Evolutionary conservation across 2,329 filamentous ascomycete genomes (phyloP).

Genomic region (Podosphaera aphanis): DNA sequence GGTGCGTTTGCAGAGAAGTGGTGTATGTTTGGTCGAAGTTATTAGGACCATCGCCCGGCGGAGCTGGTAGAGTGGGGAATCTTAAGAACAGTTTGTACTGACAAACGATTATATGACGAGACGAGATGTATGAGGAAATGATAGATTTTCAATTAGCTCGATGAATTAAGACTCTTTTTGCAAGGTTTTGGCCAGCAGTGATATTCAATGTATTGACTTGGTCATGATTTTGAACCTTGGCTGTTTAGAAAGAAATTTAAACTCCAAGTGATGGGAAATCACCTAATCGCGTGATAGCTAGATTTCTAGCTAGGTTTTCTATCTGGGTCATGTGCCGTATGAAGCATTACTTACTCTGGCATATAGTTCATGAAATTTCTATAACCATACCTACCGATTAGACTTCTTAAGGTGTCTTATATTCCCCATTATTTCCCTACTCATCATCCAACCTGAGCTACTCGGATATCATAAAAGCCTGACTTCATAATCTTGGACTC

Average conservation of each 20-base stretch:
- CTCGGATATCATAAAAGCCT: neutral
- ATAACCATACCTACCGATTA: neutral
- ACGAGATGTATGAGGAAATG: neutral
- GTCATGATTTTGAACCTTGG: neutral
- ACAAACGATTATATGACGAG: neutral
- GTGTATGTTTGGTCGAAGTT: conserved; percentile 70
- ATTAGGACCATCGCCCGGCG: conserved; percentile 8
- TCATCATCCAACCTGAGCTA: neutral
- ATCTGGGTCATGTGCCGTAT: neutral
- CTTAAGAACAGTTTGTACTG: neutral
- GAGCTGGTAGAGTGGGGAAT: neutral
- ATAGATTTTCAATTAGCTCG: too few species aligned
- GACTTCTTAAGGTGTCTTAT: neutral
- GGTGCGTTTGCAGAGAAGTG: conserved; percentile 53
- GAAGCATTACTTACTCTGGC: neutral
- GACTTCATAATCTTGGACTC: neutral
- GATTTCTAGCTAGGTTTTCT: neutral
- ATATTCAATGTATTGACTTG: too few species aligned
- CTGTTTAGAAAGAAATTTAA: neutral
- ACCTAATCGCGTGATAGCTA: neutral
- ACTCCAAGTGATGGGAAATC: neutral
- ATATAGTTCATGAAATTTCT: neutral
- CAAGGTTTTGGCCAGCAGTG: too few species aligned
- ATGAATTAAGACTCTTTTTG: too few species aligned
- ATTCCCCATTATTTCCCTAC: neutral